These are phyloP conservation scores for Sclerotinia subarctica DNA, from an alignment of 2,329 filamentous ascomycete genomes.

Conservation along the genomic window DNA sequence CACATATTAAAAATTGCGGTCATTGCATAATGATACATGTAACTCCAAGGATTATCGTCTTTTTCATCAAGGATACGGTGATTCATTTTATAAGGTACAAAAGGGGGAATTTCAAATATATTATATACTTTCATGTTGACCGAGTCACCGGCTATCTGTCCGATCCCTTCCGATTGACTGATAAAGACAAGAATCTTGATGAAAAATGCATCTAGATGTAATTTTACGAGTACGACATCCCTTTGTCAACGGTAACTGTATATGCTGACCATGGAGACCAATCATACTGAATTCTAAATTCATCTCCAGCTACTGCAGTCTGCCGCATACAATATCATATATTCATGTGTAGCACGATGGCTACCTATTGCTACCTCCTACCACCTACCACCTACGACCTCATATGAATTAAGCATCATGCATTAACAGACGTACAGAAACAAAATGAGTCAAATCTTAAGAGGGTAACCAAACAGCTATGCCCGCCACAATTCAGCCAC, in stretches of 20 bases:
- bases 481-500: not conserved
- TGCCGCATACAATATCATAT: not conserved
- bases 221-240: not conserved
- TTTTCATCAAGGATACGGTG: not conserved
- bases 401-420: not conserved
- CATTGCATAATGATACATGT: not conserved
- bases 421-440: not conserved
- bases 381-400: too few relatives aligned
- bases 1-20: not conserved
- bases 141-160: conserved; percentile 14
- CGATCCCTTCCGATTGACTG: conserved; percentile 14
- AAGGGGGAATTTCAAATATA: not conserved
- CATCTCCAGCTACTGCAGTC: not conserved
- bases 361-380: too few relatives aligned
- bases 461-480: not conserved
- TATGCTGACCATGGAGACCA: not conserved
- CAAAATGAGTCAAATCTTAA: conserved; percentile 2
- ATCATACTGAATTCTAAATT: not conserved
- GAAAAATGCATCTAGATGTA: not conserved
- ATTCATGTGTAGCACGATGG: not conserved
- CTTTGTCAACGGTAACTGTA: not conserved
- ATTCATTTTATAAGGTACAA: not conserved
- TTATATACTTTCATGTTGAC: not conserved
- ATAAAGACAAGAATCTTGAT: not conserved
- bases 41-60: not conserved